Percentiles rank a stretch among this genome's conserved stretches.
Evolutionary conservation across 768 basidiomycete species (phyloP).

Genomic region (Krasilnikovozyma curviuscula): DNA sequence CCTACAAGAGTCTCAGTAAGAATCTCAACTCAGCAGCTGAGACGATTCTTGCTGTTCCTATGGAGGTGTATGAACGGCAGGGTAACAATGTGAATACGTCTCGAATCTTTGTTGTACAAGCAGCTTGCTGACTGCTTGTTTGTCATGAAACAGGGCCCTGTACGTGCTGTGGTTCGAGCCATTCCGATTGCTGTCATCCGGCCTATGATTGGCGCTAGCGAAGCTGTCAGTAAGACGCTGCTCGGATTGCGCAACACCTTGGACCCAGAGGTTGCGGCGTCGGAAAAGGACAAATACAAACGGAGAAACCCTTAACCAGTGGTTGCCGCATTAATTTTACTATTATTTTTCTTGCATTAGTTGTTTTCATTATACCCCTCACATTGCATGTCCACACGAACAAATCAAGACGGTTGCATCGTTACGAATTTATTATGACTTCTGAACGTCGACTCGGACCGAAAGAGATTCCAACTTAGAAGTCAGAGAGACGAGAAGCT

Average conservation of each 20-base stretch:
- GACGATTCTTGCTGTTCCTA: constrained; percentile 92
- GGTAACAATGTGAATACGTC: constrained; percentile 54
- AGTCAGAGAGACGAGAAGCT: no score
- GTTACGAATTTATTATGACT: no score
- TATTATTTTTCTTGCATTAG: neutral
- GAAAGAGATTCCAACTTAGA: no score
- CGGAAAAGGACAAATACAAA: constrained; percentile 90
- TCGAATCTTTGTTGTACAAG: neutral
- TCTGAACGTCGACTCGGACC: no score
- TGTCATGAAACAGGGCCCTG: constrained; percentile 47
- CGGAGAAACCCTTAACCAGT: neutral
- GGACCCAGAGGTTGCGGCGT: constrained; percentile 61
- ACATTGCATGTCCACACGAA: no score
- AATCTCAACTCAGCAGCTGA: constrained; percentile 90
- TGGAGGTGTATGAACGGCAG: constrained; percentile 94
- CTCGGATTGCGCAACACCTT: constrained; percentile 82
- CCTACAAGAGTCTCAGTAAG: constrained; percentile 68
- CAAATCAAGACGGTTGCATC: no score
- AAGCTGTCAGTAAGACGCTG: constrained; percentile 87
- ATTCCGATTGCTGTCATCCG: constrained; percentile 93
- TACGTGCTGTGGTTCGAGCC: constrained; percentile 83
- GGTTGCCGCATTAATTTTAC: no score
- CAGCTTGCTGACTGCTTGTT: neutral
- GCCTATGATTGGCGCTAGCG: constrained; percentile 94
- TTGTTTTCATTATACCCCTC: neutral